Evolutionary conservation across 257 asterid genomes (phyloP).

Genomic region (Oldenlandia corymbosa): DNA sequence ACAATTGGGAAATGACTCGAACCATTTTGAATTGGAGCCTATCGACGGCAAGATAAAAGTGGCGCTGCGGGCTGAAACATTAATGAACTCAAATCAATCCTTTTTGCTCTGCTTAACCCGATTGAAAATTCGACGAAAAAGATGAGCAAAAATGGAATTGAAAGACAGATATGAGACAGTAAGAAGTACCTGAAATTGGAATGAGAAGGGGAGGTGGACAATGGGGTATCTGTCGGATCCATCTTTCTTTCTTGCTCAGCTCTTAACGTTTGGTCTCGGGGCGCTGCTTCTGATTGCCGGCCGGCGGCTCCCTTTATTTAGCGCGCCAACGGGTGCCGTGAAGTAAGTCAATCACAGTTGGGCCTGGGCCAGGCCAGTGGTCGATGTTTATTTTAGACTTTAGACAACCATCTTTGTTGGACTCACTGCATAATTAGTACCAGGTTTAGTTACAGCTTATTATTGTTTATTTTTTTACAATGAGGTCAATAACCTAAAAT

Average conservation of each 20-base stretch:
- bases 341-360: no score
- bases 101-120: background rate
- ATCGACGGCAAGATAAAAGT: conserved; percentile 93
- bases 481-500: no score
- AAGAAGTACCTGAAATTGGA: conserved; percentile 35
- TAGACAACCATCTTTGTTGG: no score
- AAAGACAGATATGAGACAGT: background rate
- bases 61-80: conserved; percentile 68
- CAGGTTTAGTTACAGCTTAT: no score
- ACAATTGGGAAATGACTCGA: background rate
- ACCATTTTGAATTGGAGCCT: conserved; percentile 85
- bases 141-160: background rate
- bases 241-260: conserved; percentile 19
- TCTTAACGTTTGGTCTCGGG: background rate
- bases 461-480: no score
- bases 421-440: no score
- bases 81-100: background rate
- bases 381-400: no score
- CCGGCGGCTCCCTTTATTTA: no score
- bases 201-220: conserved; percentile 56
- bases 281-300: no score
- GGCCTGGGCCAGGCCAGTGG: no score
- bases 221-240: conserved; percentile 55
- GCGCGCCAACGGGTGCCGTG: no score
- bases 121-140: no score